phyloP scores from a whole-genome alignment of 805 yeast species.

The Cyberlindnera japonica region DNA sequence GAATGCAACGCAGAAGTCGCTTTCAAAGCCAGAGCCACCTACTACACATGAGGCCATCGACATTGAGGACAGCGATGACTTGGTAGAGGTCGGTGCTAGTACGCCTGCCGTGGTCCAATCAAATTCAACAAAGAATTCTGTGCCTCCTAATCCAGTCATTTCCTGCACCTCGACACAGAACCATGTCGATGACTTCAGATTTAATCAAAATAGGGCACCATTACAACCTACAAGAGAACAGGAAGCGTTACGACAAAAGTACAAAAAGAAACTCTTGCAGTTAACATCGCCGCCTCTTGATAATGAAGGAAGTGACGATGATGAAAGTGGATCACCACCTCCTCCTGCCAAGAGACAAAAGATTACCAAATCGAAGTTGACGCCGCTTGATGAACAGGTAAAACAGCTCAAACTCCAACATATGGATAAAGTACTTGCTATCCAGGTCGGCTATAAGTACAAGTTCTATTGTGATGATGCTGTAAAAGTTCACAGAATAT shows the following conservation, averaged over 20 bases:
- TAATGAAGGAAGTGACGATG: too few relatives aligned
- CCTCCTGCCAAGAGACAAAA: slow-evolving; percentile 7
- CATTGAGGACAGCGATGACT: slow-evolving; percentile 1
- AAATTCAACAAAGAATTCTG: too few relatives aligned
- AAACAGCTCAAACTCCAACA: slow-evolving; percentile 58
- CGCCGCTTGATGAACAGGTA: slow-evolving; percentile 82
- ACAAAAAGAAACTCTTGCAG: slow-evolving; percentile 9
- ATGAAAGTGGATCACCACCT: slow-evolving; percentile 3
- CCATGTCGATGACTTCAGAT: slow-evolving; percentile 1
- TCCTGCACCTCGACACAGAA: too few relatives aligned
- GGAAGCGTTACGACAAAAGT: slow-evolving; percentile 5
- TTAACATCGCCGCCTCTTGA: too few relatives aligned
- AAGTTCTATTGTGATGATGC: slow-evolving; percentile 89
- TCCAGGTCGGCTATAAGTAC: slow-evolving; percentile 91
- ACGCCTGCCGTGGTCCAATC: too few relatives aligned
- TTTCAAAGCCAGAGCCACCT: background rate
- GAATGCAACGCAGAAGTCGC: too few relatives aligned
- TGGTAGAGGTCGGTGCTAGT: too few relatives aligned
- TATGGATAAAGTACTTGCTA: slow-evolving; percentile 66
- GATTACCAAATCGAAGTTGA: slow-evolving; percentile 34
- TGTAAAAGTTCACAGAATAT: slow-evolving; percentile 53
- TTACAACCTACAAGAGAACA: slow-evolving; percentile 5
- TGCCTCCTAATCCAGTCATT: too few relatives aligned
- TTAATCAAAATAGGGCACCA: slow-evolving; percentile 4
- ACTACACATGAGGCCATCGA: slow-evolving; percentile 3